phyloP scores from a whole-genome alignment of 1,284 basidiomycete species.

The Sanghuangporus weigelae region DNA sequence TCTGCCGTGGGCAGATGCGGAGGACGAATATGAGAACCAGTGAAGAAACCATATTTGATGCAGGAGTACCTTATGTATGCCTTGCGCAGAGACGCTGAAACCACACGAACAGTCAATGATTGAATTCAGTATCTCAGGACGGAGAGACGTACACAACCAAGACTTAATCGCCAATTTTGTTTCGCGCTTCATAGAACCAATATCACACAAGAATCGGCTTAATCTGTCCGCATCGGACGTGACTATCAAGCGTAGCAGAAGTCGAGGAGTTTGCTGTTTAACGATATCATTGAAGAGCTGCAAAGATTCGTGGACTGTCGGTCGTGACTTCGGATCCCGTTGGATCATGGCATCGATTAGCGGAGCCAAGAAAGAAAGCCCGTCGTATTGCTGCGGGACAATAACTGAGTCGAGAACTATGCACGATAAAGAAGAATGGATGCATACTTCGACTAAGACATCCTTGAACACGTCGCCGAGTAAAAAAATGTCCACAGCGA shows the following conservation, averaged over 20 bases:
- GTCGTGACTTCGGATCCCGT: not conserved
- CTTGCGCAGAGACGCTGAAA: too few relatives aligned
- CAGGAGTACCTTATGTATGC: too few relatives aligned
- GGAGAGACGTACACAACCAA: not conserved
- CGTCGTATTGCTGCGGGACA: not conserved
- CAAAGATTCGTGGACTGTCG: not conserved
- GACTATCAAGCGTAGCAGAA: not conserved
- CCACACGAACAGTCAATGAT: too few relatives aligned
- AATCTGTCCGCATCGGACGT: not conserved
- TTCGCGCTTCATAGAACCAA: not conserved
- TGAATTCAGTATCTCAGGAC: not conserved
- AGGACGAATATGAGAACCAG: too few relatives aligned
- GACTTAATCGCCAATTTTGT: not conserved
- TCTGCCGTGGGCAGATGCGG: too few relatives aligned
- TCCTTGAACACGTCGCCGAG: not conserved
- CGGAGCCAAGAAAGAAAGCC: not conserved
- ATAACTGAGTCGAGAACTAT: too few relatives aligned
- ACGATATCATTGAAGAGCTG: not conserved
- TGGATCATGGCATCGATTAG: conserved; percentile 6
- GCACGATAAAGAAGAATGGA: too few relatives aligned
- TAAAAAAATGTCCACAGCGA: conserved; percentile 3
- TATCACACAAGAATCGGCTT: not conserved
- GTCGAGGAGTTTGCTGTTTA: not conserved
- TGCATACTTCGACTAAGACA: not conserved
- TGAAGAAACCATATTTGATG: too few relatives aligned